Percentiles rank a stretch among this genome's conserved stretches.
phyloP scores from a whole-genome alignment of 108 stramenopile species.

The Aureococcus anophagefferens region DNA sequence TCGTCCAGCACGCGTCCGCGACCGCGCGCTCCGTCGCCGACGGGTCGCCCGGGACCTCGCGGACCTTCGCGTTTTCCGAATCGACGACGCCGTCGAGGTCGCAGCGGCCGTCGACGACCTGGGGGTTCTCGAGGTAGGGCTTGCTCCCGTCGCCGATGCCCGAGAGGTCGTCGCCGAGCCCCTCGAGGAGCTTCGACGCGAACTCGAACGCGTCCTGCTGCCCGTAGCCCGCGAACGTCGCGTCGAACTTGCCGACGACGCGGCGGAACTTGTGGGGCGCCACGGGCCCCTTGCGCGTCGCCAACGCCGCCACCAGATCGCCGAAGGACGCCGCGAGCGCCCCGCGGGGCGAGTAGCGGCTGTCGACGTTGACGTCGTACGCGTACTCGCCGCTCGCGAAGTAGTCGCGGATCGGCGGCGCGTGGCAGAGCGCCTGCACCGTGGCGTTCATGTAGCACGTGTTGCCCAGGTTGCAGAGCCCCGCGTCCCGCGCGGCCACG shows the following conservation, averaged over 20 bases:
- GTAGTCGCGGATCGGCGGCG: conserved; percentile 30
- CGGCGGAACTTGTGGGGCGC: conserved; percentile 28
- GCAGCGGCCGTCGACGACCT: neutral
- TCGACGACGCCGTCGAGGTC: neutral
- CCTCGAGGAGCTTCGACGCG: neutral
- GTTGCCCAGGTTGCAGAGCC: conserved; percentile 49
- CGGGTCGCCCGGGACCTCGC: no score
- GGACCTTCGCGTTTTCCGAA: no score
- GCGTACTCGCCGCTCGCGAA: conserved; percentile 24
- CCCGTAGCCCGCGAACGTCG: conserved; percentile 7
- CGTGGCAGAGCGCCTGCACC: conserved; percentile 43
- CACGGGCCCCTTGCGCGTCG: conserved; percentile 9
- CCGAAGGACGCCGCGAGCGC: conserved; percentile 38
- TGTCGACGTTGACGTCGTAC: conserved; percentile 33
- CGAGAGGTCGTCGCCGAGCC: neutral
- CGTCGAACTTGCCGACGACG: conserved; percentile 15
- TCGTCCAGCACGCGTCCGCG: neutral
- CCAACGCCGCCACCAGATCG: conserved; percentile 26
- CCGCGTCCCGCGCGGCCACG: no score
- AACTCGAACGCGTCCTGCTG: conserved; percentile 18
- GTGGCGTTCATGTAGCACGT: conserved; percentile 52
- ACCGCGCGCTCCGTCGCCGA: neutral
- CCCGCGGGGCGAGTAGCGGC: conserved; percentile 26
- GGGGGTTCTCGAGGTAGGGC: neutral
- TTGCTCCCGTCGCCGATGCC: neutral